phyloP scores from a whole-genome alignment of 2,329 filamentous ascomycete genomes.

The Eutypella sp. region DNA sequence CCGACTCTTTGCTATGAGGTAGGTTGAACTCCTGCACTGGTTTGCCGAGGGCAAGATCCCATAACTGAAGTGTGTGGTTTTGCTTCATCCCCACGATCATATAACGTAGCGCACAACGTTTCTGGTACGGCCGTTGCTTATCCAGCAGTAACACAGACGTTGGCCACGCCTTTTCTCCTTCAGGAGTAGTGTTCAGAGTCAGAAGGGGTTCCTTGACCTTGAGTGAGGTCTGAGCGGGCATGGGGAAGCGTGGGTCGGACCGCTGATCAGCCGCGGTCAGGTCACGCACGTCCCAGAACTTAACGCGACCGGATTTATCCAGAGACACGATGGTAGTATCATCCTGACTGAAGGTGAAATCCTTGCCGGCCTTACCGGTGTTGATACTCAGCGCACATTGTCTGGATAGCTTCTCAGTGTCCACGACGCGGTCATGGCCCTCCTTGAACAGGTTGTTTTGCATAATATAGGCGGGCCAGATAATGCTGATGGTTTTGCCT shows the following conservation, averaged over 20 bases:
- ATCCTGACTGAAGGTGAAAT: constrained; percentile 96
- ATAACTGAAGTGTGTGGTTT: constrained; percentile 96
- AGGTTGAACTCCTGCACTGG: constrained; percentile 96
- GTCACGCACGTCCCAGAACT: constrained; percentile 95
- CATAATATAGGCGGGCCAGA: constrained; percentile 63
- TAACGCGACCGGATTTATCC: constrained; percentile 92
- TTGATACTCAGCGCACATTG: constrained; percentile 90
- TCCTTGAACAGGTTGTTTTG: constrained; percentile 59
- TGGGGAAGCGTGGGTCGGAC: constrained; percentile 44
- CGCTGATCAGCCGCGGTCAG: constrained; percentile 55
- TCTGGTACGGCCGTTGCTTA: constrained; percentile 89
- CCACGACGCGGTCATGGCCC: constrained; percentile 64
- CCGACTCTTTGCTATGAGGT: constrained; percentile 91
- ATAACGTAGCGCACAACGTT: constrained; percentile 85
- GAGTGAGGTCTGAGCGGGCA: constrained; percentile 53
- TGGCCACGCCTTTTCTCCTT: constrained; percentile 91
- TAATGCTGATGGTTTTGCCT: constrained; percentile 91
- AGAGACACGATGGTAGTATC: constrained; percentile 91
- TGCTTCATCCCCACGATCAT: constrained; percentile 98
- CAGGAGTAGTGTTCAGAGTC: constrained; percentile 79
- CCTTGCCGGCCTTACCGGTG: constrained; percentile 96
- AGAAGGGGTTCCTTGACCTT: constrained; percentile 84
- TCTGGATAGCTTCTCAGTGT: constrained; percentile 81
- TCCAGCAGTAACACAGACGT: constrained; percentile 95
- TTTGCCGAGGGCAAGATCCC: constrained; percentile 93